These are phyloP conservation scores for Tympanopsis confertula DNA, from an alignment of 2,329 filamentous ascomycete genomes.

Conservation along the genomic window DNA sequence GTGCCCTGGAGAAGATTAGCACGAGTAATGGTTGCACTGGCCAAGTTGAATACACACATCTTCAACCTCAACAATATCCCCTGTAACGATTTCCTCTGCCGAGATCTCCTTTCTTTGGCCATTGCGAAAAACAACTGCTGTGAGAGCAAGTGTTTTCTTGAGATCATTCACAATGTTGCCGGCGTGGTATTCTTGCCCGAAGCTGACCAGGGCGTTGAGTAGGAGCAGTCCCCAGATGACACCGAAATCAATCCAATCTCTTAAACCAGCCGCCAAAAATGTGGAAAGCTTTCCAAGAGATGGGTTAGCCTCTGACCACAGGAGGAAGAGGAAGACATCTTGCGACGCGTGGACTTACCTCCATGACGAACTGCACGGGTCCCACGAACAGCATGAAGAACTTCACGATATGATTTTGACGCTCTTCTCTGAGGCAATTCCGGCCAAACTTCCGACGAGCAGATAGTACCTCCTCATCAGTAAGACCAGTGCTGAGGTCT, in stretches of 20 bases:
- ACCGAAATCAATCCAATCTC: constrained; percentile 88
- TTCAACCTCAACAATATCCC: constrained; percentile 81
- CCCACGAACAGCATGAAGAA: constrained; percentile 75
- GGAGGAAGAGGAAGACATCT: constrained; percentile 7
- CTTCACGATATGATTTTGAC: constrained; percentile 74
- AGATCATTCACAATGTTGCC: constrained; percentile 83
- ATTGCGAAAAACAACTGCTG: constrained; percentile 77
- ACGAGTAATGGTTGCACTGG: constrained; percentile 1
- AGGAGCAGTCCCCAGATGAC: constrained; percentile 76
- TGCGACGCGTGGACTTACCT: constrained; percentile 40
- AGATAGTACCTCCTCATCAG: constrained; percentile 52
- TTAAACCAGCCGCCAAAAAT: constrained; percentile 69
- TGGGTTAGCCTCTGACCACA: not conserved
- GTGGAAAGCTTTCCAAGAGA: constrained; percentile 48
- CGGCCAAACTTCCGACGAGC: constrained; percentile 64
- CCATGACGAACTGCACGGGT: constrained; percentile 90
- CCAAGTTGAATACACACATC: constrained; percentile 33
- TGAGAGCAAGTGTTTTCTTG: constrained; percentile 81
- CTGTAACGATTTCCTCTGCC: constrained; percentile 73
- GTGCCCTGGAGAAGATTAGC: constrained; percentile 43
- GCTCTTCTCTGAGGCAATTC: constrained; percentile 87
- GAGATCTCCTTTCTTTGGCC: constrained; percentile 68
- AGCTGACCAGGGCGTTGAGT: constrained; percentile 77
- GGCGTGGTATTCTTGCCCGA: constrained; percentile 81
- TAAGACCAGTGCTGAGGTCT: constrained; percentile 61